Evolutionary conservation across 2,329 filamentous ascomycete genomes (phyloP).

Genomic region (Ophiostoma quercus): DNA sequence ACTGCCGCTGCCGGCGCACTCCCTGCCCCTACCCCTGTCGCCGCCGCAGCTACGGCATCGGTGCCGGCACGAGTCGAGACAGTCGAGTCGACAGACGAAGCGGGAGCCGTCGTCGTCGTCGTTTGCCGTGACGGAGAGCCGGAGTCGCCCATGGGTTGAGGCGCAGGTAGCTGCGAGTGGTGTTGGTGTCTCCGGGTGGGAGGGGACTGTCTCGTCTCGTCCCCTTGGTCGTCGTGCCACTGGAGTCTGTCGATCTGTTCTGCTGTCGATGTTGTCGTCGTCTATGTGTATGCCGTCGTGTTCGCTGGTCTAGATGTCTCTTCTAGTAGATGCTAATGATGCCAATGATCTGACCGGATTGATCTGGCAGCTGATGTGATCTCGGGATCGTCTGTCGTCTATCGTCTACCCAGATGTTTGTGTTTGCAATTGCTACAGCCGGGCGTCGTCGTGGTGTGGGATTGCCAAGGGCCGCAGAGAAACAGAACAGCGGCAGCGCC

Average conservation of each 20-base stretch:
- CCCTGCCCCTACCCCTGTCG: not conserved
- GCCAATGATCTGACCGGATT: not conserved
- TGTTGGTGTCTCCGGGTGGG: not conserved
- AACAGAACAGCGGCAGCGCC: conserved; percentile 15
- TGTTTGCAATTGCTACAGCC: not conserved
- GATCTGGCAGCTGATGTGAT: not conserved
- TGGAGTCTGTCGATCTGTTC: not conserved
- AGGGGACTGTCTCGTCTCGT: not conserved
- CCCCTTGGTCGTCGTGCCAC: conserved; percentile 9
- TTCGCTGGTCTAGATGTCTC: not conserved
- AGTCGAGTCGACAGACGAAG: not conserved
- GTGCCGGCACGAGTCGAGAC: not conserved
- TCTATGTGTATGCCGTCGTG: not conserved
- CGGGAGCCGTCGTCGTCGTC: conserved; percentile 13
- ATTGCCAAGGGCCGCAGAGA: conserved; percentile 17
- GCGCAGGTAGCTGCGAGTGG: not conserved
- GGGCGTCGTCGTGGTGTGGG: conserved; percentile 17
- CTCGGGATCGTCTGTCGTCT: not conserved
- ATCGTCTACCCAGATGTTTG: not conserved
- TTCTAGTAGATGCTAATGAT: not conserved
- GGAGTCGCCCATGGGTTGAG: conserved; percentile 24
- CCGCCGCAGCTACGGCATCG: conserved; percentile 11
- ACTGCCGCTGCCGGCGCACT: not conserved
- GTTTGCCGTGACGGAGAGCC: conserved; percentile 23
- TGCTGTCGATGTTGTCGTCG: not conserved